Base-by-base conservation (phyloP, 169 alveolate species). In the Fabrea salina region DNA sequence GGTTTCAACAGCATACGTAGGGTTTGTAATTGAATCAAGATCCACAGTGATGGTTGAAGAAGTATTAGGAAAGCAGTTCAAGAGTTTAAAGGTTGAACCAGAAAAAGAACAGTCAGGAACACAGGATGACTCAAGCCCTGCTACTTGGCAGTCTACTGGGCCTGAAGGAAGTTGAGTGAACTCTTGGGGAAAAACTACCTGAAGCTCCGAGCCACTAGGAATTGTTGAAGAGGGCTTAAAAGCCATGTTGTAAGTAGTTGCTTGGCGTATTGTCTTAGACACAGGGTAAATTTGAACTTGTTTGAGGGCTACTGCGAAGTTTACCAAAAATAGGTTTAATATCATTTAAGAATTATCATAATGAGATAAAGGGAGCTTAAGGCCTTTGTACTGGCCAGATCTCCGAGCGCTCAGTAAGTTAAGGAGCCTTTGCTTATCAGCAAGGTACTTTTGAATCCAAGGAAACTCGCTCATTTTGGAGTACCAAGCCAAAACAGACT, bases 401-500 rank as follows among this genome's bases (percentile, higher is more conserved):
- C 54, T 64, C 5, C 19, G 3, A 16, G 0, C 6, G 13, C 33
- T 33, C 56, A 32, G 1, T 16, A 16, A 32, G 27, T 64, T 64
- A 19, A 37, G 0, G 8, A 64, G 54, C 30, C 75, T 64, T 37
- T 25, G 16, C 1, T 22, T 22, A 33, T 19, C 16, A 0, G n/a
- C 32, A 39, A 33, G 16, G 39, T 32, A 19, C 5, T 22, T 0
- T 64, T 64, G 75, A 64, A 56, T 35, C 75, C 75, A 64, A 22
- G 50, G 57, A 19, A 19, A 30, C n/a, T 32, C 54, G 32, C 19
- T 47, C 3, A 70, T 22, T 44, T 37, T 70, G 1, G 41, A 39
- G 6, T 19, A 70, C 79, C 79, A 70, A 19, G 61, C 44, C 66
- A 41, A 70, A 2, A 70, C 11, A 5, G 27, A 5, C 25, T 59